Evolutionary conservation across 2,329 filamentous ascomycete species (phyloP), one percentile per base, ranked within the genome.

Genomic region (Sclerotinia spermophila): DNA sequence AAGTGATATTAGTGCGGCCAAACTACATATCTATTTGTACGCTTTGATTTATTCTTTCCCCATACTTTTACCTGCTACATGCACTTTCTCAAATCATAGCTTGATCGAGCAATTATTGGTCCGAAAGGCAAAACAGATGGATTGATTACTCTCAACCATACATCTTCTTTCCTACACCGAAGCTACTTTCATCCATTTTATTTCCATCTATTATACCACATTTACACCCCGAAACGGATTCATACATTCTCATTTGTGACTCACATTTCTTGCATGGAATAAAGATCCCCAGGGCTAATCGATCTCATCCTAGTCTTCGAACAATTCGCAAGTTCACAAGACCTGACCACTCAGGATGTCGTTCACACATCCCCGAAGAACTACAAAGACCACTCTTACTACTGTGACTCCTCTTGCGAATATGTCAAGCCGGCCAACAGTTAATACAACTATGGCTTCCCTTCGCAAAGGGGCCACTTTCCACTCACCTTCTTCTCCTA

Each of bases 381-480:
- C 76, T 78, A 78, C 77, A 80, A 80, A 79, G 78, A 76, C 75
- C 75, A 77, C 78, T 71, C 78, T 79, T 68, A 72, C 78, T 73
- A 80, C 81, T 79, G 80, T 83, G 82, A 82, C 82, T 83, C 81
- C 81, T 76, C 77, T 81, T 73, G 81, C 81, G 73, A 81, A 80
- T 78, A 78, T 79, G 76, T 78, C 78, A 77, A 77, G 81, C 79
- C 81, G 78, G 76, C 78, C 85, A 76, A 81, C 79, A 73, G 80
- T 86, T 82, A 86, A 86, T 80, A 86, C 83, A 76, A 86, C 83
- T 81, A 82, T 86, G 80, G 48, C 48, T 64, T 82, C 83, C 80
- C 85, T 93, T 81, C 86, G 84, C 79, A 93, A 93, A 83, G 89
- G 89, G 77, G 88, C 90, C 69, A 93, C 91, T 76, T 87, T 86